A percentile compares a stretch with the other conserved stretches of the same genome.
Evolutionary conservation across 257 asterid species (phyloP).

Genomic region (Knoxia roxburghii): DNA sequence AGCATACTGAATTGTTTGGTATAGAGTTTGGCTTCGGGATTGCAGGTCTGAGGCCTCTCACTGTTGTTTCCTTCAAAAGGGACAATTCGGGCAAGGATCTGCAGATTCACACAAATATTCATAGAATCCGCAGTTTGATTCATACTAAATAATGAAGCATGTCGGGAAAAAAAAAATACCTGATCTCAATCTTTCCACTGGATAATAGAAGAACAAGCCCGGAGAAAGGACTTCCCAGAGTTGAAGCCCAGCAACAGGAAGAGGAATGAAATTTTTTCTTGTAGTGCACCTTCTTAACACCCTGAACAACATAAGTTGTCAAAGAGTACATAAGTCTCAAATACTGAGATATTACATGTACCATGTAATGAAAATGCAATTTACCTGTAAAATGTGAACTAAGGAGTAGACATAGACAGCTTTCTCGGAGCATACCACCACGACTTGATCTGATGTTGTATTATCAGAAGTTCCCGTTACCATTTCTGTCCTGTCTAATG

Average conservation of each 20-base stretch:
- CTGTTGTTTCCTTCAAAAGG: slow-evolving; percentile 67
- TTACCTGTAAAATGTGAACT: slow-evolving; percentile 68
- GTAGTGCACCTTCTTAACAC: slow-evolving; percentile 71
- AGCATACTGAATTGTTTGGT: slow-evolving; percentile 46
- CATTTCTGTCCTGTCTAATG: slow-evolving; percentile 31
- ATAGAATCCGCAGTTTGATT: background rate
- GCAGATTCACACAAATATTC: slow-evolving; percentile 22
- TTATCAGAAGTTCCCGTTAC: slow-evolving; percentile 35
- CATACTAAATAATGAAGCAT: background rate
- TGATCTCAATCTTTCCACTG: slow-evolving; percentile 73
- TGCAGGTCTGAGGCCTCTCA: slow-evolving; percentile 56
- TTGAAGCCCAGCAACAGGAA: slow-evolving; percentile 78
- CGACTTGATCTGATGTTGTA: slow-evolving; percentile 35
- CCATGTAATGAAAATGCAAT: slow-evolving; percentile 9
- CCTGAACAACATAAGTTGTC: slow-evolving; percentile 36
- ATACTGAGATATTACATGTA: background rate
- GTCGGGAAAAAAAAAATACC: slow-evolving; percentile 35
- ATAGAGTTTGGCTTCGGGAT: slow-evolving; percentile 41
- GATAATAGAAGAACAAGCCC: slow-evolving; percentile 74
- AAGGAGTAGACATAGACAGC: slow-evolving; percentile 75
- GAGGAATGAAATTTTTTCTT: slow-evolving; percentile 74
- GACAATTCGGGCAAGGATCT: slow-evolving; percentile 90
- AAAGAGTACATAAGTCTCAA: slow-evolving; percentile 9
- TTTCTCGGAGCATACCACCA: slow-evolving; percentile 79
- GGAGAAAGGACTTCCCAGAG: slow-evolving; percentile 49